Evolutionary conservation across 1,284 basidiomycete genomes (phyloP).

Genomic region (Singerocomus inundabilis): DNA sequence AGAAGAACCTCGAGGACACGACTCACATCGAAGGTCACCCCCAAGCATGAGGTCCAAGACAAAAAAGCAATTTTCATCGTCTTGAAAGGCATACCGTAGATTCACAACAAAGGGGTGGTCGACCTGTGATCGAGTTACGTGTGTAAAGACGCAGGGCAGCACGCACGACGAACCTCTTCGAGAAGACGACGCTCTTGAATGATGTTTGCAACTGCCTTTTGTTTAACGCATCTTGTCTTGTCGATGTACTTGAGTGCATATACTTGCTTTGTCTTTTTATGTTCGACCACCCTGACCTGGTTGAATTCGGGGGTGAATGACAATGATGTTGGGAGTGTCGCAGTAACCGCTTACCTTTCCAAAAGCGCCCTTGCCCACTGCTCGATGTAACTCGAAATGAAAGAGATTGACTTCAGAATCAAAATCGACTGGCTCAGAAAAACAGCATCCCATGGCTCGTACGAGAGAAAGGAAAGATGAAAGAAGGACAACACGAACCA

Average conservation of each 20-base stretch:
- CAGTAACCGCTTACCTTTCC: conserved; percentile 72
- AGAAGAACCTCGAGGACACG: background rate
- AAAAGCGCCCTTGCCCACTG: conserved; percentile 96
- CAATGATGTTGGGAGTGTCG: background rate
- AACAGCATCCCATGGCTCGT: conserved; percentile 57
- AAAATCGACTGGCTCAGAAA: conserved; percentile 86
- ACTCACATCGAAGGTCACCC: conserved; percentile 88
- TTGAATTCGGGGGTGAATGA: background rate
- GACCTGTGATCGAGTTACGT: conserved; percentile 54
- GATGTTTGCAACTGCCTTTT: conserved; percentile 91
- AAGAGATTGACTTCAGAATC: conserved; percentile 92
- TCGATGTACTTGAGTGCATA: conserved; percentile 99
- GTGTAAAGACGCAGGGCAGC: conserved; percentile 16
- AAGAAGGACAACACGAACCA: conserved; percentile 24
- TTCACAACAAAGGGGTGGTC: conserved; percentile 95
- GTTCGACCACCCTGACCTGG: conserved; percentile 88
- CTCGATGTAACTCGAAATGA: conserved; percentile 92
- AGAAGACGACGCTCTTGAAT: conserved; percentile 89
- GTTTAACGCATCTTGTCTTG: conserved; percentile 88
- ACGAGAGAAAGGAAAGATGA: conserved; percentile 34
- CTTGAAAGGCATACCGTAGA: conserved; percentile 95
- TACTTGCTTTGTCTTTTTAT: conserved; percentile 89
- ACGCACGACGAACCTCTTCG: conserved; percentile 68
- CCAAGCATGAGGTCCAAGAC: conserved; percentile 96
- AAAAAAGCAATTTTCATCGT: conserved; percentile 98